Conservation (phyloP, 805 yeast species). For the Kodamaea fukazawae region DNA sequence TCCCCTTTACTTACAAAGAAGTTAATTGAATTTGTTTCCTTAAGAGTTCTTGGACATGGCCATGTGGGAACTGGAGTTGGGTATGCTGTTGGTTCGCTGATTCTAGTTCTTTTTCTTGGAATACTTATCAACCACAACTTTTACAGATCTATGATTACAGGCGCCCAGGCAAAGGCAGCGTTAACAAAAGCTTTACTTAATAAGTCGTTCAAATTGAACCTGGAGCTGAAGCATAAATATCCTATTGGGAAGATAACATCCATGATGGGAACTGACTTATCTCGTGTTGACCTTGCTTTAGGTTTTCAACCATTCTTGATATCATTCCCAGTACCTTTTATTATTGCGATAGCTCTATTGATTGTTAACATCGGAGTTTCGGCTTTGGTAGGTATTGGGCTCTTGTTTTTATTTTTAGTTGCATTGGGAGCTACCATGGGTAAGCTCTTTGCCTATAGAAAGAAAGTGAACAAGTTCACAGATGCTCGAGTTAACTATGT, state of each 20-base stretch:
- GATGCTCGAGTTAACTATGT: constrained; percentile 74
- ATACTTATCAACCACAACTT: constrained; percentile 24
- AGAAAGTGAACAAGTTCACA: constrained; percentile 56
- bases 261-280: constrained; percentile 27
- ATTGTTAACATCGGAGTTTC: constrained; percentile 22
- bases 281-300: constrained; percentile 27
- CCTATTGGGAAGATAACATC: constrained; percentile 25
- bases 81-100: constrained; percentile 38
- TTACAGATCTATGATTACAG: constrained; percentile 23
- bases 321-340: constrained; percentile 24
- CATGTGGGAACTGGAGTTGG: constrained; percentile 39
- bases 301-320: constrained; percentile 26
- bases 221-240: constrained; percentile 19
- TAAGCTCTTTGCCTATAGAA: constrained; percentile 46
- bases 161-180: constrained; percentile 26
- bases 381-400: constrained; percentile 26
- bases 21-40: constrained; percentile 35
- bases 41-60: constrained; percentile 18
- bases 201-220: constrained; percentile 22
- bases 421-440: constrained; percentile 48
- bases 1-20: constrained; percentile 38
- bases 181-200: constrained; percentile 24
- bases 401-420: constrained; percentile 28
- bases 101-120: constrained; percentile 23
- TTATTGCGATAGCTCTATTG: constrained; percentile 24